Conservation (phyloP, 148 eudicot species). For the Chenopodium album region DNA sequence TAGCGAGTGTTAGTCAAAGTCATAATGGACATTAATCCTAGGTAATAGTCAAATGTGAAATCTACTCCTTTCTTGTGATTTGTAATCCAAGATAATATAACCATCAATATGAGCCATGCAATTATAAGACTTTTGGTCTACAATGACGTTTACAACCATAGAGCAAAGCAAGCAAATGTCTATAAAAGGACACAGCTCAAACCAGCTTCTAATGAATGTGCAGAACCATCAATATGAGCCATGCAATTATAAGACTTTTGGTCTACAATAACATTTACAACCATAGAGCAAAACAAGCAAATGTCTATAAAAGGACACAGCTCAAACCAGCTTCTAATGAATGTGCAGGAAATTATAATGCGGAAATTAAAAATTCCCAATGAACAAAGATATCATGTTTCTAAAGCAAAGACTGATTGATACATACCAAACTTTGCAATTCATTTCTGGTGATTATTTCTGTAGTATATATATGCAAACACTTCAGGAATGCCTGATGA, state of each 20-base stretch:
- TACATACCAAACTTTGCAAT: slow-evolving; percentile 81
- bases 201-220: slow-evolving; percentile 4
- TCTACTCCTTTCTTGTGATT: neutral
- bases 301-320: neutral
- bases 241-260: neutral
- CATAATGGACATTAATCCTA: neutral
- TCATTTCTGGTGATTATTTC: slow-evolving; percentile 88
- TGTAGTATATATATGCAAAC: slow-evolving; percentile 94
- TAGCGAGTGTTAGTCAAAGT: neutral
- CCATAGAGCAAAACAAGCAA: neutral
- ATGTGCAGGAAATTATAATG: neutral
- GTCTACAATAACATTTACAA: neutral
- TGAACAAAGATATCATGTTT: no score
- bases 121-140: neutral
- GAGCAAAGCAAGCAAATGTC: neutral
- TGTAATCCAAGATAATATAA: neutral
- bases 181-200: neutral
- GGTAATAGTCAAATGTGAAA: neutral
- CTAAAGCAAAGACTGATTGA: neutral
- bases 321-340: slow-evolving; percentile 6
- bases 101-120: neutral
- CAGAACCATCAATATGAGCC: neutral
- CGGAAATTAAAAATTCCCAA: neutral
- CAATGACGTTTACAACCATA: neutral
- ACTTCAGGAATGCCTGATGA: slow-evolving; percentile 95